Conservation (phyloP, 306 rosid genomes). For the Prunus dulcis region DNA sequence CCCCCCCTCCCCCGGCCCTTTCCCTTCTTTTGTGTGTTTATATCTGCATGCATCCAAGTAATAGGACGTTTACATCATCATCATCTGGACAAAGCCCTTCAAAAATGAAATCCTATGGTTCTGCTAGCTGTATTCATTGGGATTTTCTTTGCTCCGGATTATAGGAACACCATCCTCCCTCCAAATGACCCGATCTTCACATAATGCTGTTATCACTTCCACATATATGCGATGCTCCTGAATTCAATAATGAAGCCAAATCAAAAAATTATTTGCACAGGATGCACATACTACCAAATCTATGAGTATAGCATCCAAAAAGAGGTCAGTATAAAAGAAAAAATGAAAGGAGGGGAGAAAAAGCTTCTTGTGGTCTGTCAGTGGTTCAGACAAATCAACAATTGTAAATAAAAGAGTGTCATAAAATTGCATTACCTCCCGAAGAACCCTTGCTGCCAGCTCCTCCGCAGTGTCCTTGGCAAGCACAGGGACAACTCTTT, state of each 20-base stretch:
- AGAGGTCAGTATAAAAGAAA: neutral
- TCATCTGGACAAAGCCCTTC: neutral
- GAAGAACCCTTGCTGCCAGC: conserved; percentile 81
- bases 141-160: conserved; percentile 71
- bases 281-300: neutral
- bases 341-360: neutral
- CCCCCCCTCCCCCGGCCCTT: neutral
- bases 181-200: conserved; percentile 81
- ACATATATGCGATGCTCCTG: conserved; percentile 77
- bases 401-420: neutral
- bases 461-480: conserved; percentile 69
- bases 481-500: conserved; percentile 75
- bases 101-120: neutral
- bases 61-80: neutral
- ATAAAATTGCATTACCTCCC: conserved; percentile 46
- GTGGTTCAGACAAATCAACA: neutral
- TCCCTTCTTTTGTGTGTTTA: neutral
- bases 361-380: neutral
- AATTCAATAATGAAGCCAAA: neutral
- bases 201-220: conserved; percentile 68
- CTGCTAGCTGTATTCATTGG: conserved; percentile 39
- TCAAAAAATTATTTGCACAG: neutral
- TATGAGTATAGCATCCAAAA: neutral
- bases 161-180: conserved; percentile 91
- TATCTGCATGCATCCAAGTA: neutral